Conservation (phyloP, 192 early-diverging fungal species). For the Linnemannia schmuckeri region DNA sequence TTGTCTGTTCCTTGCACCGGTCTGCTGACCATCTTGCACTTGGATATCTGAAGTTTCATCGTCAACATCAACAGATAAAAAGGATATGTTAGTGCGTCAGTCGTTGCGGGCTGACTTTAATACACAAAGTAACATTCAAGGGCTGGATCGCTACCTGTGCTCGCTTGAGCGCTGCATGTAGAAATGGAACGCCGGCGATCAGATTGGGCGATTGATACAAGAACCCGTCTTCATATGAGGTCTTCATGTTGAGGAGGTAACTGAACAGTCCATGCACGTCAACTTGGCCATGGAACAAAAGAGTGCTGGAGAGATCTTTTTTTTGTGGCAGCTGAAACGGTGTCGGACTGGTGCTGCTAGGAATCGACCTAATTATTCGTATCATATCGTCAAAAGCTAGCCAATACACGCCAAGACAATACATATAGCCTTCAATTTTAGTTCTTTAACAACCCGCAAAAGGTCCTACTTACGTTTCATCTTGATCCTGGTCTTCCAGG, state of each 20-base stretch:
- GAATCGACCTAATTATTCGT: background rate
- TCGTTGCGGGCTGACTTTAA: no score
- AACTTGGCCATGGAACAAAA: constrained; percentile 23
- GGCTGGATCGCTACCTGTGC: constrained; percentile 12
- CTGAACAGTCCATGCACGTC: constrained; percentile 44
- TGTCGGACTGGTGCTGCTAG: background rate
- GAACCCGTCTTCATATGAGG: constrained; percentile 41
- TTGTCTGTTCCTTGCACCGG: constrained; percentile 25
- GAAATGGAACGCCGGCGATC: constrained; percentile 33
- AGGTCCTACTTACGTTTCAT: background rate
- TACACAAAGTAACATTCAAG: no score
- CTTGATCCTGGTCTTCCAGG: constrained; percentile 3
- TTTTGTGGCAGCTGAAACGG: background rate
- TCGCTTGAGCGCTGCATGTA: constrained; percentile 36
- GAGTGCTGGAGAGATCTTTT: constrained; percentile 25
- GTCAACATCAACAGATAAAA: background rate
- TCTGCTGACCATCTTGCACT: constrained; percentile 31
- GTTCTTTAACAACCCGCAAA: no score
- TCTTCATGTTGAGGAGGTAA: constrained; percentile 33
- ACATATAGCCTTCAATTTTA: background rate
- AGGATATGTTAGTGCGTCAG: no score
- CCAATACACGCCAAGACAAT: background rate
- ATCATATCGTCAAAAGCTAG: background rate
- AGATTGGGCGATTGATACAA: constrained; percentile 40
- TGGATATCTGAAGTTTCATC: constrained; percentile 24